phyloP scores from a whole-genome alignment of 169 alveolate species.

The Plasmodium gaboni region DNA sequence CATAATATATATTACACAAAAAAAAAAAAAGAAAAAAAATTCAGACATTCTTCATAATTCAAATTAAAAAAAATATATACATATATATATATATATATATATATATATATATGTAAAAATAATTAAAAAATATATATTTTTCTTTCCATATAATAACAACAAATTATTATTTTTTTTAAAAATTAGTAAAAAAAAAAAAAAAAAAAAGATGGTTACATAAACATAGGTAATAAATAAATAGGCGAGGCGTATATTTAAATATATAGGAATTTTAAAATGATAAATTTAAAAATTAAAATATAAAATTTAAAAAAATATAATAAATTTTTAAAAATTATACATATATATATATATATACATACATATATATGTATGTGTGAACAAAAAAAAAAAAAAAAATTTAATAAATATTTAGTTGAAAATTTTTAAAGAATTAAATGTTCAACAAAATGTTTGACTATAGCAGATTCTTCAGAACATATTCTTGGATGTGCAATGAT shows the following conservation, averaged over 20 bases:
- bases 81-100: background rate
- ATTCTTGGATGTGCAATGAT: constrained; percentile 71
- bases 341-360: constrained; percentile 5
- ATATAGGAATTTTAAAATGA: too few species aligned
- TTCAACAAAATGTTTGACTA: constrained; percentile 51
- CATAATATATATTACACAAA: background rate
- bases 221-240: too few species aligned
- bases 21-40: background rate
- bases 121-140: too few species aligned
- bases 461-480: constrained; percentile 65
- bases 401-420: background rate
- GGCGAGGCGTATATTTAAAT: too few species aligned
- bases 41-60: too few species aligned
- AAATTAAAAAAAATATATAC: background rate
- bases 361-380: background rate
- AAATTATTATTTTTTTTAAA: too few species aligned
- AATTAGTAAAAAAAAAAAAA: too few species aligned
- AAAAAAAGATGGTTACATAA: too few species aligned
- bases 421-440: constrained; percentile 56
- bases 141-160: too few species aligned
- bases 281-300: too few species aligned
- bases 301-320: too few species aligned
- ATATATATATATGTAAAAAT: too few species aligned
- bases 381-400: background rate
- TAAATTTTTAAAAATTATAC: background rate